Base-by-base conservation (phyloP, 768 basidiomycete genomes). In the Tremella fuciformis region DNA sequence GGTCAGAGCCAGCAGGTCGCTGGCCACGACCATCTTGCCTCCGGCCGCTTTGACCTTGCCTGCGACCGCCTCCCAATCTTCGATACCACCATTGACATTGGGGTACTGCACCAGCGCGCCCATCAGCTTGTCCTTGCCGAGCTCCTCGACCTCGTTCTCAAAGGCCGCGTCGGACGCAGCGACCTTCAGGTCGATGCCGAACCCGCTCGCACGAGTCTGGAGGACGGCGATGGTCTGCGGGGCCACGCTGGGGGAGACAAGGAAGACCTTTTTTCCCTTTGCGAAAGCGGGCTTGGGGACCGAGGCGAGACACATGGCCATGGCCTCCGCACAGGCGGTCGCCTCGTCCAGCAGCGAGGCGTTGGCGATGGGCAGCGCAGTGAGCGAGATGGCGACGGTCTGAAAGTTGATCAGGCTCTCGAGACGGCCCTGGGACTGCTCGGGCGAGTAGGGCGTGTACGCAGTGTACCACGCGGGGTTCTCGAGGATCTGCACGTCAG, bases 401-500 rank as follows among this genome's bases (percentile, higher is more conserved):
- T 99, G 94, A 73, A 85, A 99, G 77, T 99, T 98, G 72, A 98
- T 84, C 39, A 99, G 83, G 3, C 91, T 96, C 74, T 99, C 94
- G 49, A 99, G 83, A 52, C 94, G 94, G 40, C 93, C 94, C 84
- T 99, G 94, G n/a, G 94, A 86, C 76, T 98, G 88, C 81, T 99
- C 94, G 1, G 94, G 92, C 71, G 96, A 91, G 78, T 93, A 93
- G 1, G 91, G 91, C 0, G 92, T 93, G 76, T 94, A 93, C 15
- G 88, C 90, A 6, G 93, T 97, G 77, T 97, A 98, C 94, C 94
- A 99, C 2, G 88, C 90, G 24, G 92, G 94, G 73, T 94, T 98
- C 78, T 99, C 93, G 57, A 79, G 67, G 44, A 78, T 57, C 75
- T 77, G 53, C 3, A 22, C 22, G 26, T 15, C 22, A 34, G 29